Base-by-base conservation (phyloP, 768 basidiomycete species). In the Boletus vermiculosoides region DNA sequence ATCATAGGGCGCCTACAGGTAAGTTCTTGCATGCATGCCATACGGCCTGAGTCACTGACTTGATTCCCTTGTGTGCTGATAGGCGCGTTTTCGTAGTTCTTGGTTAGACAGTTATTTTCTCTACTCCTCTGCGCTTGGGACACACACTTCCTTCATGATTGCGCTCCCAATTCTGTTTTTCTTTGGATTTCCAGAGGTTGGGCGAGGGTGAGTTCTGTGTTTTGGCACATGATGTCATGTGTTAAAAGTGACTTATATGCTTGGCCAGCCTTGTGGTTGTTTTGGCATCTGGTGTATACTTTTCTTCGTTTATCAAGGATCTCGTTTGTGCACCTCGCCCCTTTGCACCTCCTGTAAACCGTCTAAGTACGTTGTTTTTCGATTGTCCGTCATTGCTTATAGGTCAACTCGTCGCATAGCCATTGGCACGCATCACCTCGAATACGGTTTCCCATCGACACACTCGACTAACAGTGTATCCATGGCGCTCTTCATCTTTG, bases 371-470 rank as follows among this genome's bases (percentile, higher is more conserved):
- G 88, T 76, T 1, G n/a, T 25, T 23, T 31, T 30, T 28, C 22
- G 31, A 5, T 25, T 16, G 4, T 23, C 9, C 36, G 25, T 40
- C 22, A 30, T 23, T 51, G 6, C 60, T 34, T 3, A 31, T 31
- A 20, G 20, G 18, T n/a, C 36, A 41, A 58, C 36, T 33, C 9
- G 37, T 57, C 33, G 13, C 34, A 37, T 61, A 92, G 89, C 86
- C 5, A 86, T 92, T 50, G 87, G 90, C 15, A 81, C 76, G 1
- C 90, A 92, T 65, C 90, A 93, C 62, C 79, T 92, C 3, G 94
- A 96, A 74, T 96, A 96, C 63, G 96, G 96, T 23, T 96, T 98
- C 67, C 95, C 94, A 0, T 96, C 94, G 0, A 97, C 95, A 0
- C 96, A 99, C 66, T 90, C 92, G 2, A 92, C 94, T 9, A 96